These are phyloP conservation scores for Tricholoma hemisulphureum DNA, from an alignment of 768 basidiomycete genomes.

Conservation along the genomic window DNA sequence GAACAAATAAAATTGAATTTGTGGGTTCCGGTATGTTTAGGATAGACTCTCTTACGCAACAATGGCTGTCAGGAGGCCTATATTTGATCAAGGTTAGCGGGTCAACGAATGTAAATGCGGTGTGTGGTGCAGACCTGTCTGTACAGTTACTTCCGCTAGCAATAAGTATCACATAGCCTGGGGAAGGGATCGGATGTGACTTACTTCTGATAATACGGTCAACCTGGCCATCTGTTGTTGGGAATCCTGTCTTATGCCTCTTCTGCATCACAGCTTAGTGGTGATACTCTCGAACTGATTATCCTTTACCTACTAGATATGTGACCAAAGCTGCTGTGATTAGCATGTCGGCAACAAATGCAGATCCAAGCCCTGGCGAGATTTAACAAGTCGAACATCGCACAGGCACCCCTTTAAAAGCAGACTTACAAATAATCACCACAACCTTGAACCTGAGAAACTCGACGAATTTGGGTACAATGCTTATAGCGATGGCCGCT, in stretches of 20 bases:
- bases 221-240: conserved; percentile 36
- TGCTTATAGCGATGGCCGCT: conserved; percentile 19
- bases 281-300: background rate
- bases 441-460: conserved; percentile 25
- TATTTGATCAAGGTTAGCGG: background rate
- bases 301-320: conserved; percentile 30
- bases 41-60: conserved; percentile 20
- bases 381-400: no score
- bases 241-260: conserved; percentile 38
- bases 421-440: conserved; percentile 18
- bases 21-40: background rate
- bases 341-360: conserved; percentile 36
- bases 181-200: conserved; percentile 3
- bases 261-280: conserved; percentile 21
- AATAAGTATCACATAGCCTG: background rate
- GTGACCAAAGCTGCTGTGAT: conserved; percentile 40
- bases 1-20: background rate
- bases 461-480: conserved; percentile 18
- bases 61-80: conserved; percentile 26
- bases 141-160: conserved; percentile 27
- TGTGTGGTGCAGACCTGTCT: conserved; percentile 22
- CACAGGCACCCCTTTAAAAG: background rate
- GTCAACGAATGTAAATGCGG: background rate
- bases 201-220: conserved; percentile 38
- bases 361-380: conserved; percentile 39